Conservation (phyloP, 495 filamentous ascomycete species). For the Hamigera avellanea region DNA sequence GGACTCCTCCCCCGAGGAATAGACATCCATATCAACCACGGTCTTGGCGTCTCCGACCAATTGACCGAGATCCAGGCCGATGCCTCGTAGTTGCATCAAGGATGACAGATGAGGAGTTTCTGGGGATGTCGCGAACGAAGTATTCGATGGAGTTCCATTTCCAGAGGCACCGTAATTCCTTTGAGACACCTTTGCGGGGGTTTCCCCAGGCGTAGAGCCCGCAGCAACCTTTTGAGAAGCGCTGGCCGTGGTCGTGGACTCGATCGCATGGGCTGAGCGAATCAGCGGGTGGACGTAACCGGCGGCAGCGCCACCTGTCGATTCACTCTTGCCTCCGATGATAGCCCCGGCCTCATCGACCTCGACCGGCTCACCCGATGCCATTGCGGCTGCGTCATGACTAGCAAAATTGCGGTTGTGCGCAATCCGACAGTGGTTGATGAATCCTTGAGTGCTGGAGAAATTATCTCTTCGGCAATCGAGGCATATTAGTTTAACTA, state of each 20-base stretch:
- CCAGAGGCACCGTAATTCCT: not conserved
- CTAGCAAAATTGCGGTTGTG: conserved; percentile 85
- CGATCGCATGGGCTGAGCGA: conserved; percentile 45
- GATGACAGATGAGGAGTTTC: conserved; percentile 68
- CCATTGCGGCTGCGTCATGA: conserved; percentile 87
- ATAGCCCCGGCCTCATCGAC: conserved; percentile 46
- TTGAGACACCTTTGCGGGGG: not conserved
- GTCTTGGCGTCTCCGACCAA: conserved; percentile 26
- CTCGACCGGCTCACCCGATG: conserved; percentile 74
- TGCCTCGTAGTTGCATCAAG: conserved; percentile 53
- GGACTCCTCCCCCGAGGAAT: conserved; percentile 19
- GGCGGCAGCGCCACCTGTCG: conserved; percentile 21
- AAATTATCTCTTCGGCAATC: conserved; percentile 85
- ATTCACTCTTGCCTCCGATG: conserved; percentile 40
- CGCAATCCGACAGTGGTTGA: conserved; percentile 95
- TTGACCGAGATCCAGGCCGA: conserved; percentile 49
- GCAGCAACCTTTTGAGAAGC: conserved; percentile 27
- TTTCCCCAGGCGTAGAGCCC: conserved; percentile 21
- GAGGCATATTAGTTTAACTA: conserved; percentile 75
- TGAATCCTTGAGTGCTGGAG: conserved; percentile 90
- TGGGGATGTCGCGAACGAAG: conserved; percentile 38
- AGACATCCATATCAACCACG: conserved; percentile 14
- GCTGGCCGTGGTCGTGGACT: conserved; percentile 36
- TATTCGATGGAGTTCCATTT: conserved; percentile 1
- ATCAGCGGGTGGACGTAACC: conserved; percentile 62